Conservation (phyloP, 495 filamentous ascomycete species). For the Xanthoparmelia taractica region DNA sequence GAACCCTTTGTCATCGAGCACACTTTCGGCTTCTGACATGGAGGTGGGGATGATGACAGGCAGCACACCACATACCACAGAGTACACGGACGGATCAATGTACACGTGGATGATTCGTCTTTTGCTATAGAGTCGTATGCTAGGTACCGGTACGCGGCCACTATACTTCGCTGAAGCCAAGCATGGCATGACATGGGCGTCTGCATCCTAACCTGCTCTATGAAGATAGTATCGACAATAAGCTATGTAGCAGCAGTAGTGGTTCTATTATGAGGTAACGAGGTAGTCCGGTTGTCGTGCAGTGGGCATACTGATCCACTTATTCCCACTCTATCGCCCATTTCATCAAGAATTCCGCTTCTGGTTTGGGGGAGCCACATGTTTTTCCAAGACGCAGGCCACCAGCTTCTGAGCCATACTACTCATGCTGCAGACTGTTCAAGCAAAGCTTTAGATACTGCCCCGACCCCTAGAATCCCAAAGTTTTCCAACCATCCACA, state of each 20-base stretch:
- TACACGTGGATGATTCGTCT: conserved; percentile 27
- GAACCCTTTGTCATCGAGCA: conserved; percentile 5
- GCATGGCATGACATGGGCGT: conserved; percentile 33
- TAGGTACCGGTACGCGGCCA: conserved; percentile 37
- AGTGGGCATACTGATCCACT: conserved; percentile 19
- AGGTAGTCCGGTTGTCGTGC: conserved; percentile 27
- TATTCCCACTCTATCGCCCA: conserved; percentile 10
- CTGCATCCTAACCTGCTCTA: conserved; percentile 53
- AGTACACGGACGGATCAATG: conserved; percentile 22
- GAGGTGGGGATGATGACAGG: conserved; percentile 14
- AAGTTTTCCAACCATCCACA: background rate
- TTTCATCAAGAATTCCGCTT: conserved; percentile 5
- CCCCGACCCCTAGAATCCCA: background rate
- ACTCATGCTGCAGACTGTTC: conserved; percentile 9
- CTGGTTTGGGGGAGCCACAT: conserved; percentile 9
- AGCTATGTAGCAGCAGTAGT: conserved; percentile 55
- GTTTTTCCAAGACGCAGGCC: conserved; percentile 7
- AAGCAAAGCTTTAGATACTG: conserved; percentile 1
- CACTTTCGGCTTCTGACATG: conserved; percentile 14
- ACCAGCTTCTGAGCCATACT: conserved; percentile 12
- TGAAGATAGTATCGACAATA: conserved; percentile 58
- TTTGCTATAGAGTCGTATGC: conserved; percentile 41
- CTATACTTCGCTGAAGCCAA: conserved; percentile 22
- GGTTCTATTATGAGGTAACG: conserved; percentile 14
- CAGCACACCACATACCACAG: conserved; percentile 15